Evolutionary conservation across 1,284 basidiomycete species (phyloP), one percentile per base, ranked within the genome.

Genomic region (Gomphus bonarii): DNA sequence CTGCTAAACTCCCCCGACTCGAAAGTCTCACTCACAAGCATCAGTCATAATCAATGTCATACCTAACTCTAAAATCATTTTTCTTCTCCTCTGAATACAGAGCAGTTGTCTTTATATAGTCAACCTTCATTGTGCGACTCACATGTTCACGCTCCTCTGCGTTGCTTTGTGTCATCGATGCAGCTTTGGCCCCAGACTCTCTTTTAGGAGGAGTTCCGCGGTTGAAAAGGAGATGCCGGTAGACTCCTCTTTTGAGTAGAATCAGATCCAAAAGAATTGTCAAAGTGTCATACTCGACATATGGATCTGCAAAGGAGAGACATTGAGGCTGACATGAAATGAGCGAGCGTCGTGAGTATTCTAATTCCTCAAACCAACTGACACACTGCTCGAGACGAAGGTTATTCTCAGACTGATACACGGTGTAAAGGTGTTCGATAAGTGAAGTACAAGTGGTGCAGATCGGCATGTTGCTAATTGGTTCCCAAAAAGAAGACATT

Each of bases 161-260:
- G 6, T 38, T 31, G 31, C 33, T 50, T 4, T 36, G 31, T 20
- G 46, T 31, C 28, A 31, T 18, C 14, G 14, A 16, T 11, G 12
- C 40, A 14, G 36, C 20, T 25, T 20, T 42, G 38, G 20, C 9
- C 11, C 61, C 67, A 18, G 59, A 67, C 59, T 66, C 69, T 59
- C 69, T 75, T 60, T 81, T 71, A 1, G 88, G 86, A 46, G 78
- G 75, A 1, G 83, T 72, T 4, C 83, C 88, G 46, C 90, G 76
- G 65, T 97, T 97, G 68, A 90, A 95, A n/a, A 97, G 72, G 25
- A 97, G 71, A 71, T 97, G 93, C 12, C 90, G 76, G 67, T 89
- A 95, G 1, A 95, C 92, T 22, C 84, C 84, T 20, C 88, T 77
- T 68, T 95, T 95, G 46, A 95, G 78, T 28, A 95, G 76, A 55